A percentile compares a stretch with the other conserved stretches of the same genome.
phyloP scores from a whole-genome alignment of 495 filamentous ascomycete genomes.

The Xylaria grammica region DNA sequence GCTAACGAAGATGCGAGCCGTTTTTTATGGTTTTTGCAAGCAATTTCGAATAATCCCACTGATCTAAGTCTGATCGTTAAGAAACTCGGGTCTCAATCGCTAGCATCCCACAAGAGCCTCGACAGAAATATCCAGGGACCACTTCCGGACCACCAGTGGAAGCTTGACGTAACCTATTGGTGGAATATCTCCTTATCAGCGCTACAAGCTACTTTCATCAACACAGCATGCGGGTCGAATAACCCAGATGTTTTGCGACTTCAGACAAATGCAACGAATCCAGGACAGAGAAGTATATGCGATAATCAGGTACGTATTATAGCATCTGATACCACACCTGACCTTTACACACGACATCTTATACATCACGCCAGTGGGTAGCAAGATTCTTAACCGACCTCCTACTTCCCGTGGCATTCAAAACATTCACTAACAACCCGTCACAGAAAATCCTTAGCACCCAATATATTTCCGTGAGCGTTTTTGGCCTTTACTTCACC shows the following conservation, averaged over 20 bases:
- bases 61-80: no score
- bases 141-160: background rate
- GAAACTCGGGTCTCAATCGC: background rate
- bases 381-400: no score
- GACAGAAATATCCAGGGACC: background rate
- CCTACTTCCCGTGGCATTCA: no score
- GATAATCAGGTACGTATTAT: background rate
- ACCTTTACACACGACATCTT: no score
- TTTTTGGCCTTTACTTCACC: background rate
- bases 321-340: no score
- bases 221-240: background rate
- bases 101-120: background rate
- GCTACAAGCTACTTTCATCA: background rate
- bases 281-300: background rate
- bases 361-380: no score
- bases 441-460: background rate
- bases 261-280: background rate
- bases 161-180: background rate
- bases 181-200: background rate
- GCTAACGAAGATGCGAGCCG: background rate
- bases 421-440: background rate
- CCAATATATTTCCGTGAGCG: background rate
- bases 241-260: no score
- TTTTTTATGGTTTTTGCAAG: background rate
- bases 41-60: no score